phyloP scores from a whole-genome alignment of 1,284 basidiomycete species.

The Austroboletus novae-zelandiae region DNA sequence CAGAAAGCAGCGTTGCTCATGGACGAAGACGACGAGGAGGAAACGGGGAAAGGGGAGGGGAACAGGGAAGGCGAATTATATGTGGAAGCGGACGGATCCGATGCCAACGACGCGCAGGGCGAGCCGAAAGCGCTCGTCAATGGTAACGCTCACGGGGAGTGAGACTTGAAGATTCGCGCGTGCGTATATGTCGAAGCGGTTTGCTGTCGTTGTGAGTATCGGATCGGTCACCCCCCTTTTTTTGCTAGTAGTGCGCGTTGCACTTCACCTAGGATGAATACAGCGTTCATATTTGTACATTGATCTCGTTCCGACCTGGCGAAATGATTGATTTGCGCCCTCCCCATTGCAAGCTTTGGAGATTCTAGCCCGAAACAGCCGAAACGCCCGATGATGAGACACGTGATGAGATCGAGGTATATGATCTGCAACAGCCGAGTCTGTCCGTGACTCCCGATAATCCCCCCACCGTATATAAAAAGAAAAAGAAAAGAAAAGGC shows the following conservation, averaged over 20 bases:
- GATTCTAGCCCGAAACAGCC: too few species aligned
- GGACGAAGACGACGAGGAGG: slow-evolving; percentile 69
- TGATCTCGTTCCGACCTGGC: too few species aligned
- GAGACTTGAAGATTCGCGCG: background rate
- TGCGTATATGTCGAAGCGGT: background rate
- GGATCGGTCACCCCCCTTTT: background rate
- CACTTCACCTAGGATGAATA: background rate
- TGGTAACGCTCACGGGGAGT: slow-evolving; percentile 32
- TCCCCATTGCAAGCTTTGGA: too few species aligned
- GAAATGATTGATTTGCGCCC: too few species aligned
- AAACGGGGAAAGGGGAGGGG: slow-evolving; percentile 27
- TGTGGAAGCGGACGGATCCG: slow-evolving; percentile 1
- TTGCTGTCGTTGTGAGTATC: background rate
- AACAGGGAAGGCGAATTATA: background rate
- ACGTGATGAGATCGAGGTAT: background rate
- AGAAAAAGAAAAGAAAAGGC: too few species aligned
- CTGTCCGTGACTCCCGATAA: slow-evolving; percentile 8
- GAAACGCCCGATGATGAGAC: too few species aligned
- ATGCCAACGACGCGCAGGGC: slow-evolving; percentile 9
- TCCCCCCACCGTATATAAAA: too few species aligned
- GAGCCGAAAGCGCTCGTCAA: slow-evolving; percentile 27
- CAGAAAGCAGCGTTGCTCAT: slow-evolving; percentile 66
- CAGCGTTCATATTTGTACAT: background rate
- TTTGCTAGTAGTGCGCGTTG: background rate
- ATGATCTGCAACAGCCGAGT: slow-evolving; percentile 4